phyloP scores from a whole-genome alignment of 106 monocot genomes.

The Allium sativum region DNA sequence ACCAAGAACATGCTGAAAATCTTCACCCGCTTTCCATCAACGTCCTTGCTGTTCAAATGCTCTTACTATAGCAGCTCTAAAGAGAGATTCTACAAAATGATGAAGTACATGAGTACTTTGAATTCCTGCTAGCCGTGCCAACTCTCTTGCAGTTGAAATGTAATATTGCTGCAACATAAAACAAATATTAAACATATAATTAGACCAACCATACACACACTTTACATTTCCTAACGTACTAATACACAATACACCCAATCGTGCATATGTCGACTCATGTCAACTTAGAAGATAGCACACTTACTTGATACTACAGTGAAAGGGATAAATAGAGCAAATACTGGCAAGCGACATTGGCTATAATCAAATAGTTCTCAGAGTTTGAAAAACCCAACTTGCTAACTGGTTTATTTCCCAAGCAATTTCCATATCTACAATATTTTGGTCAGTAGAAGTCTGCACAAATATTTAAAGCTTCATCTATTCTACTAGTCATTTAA shows the following conservation, averaged over 20 bases:
- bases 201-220: no score
- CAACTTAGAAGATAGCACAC: not conserved
- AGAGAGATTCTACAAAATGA: no score
- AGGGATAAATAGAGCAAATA: slow-evolving; percentile 69
- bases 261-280: not conserved
- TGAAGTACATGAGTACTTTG: no score
- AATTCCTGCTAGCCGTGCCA: slow-evolving; percentile 66
- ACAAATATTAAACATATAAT: not conserved
- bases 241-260: not conserved
- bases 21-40: slow-evolving; percentile 90
- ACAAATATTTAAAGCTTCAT: no score
- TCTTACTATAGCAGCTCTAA: no score
- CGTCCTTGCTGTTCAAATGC: no score
- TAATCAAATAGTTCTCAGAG: slow-evolving; percentile 62
- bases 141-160: slow-evolving; percentile 73
- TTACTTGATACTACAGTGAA: slow-evolving; percentile 69
- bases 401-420: slow-evolving; percentile 52
- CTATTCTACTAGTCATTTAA: no score
- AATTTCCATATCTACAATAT: no score
- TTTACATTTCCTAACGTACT: no score
- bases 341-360: slow-evolving; percentile 86
- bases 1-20: slow-evolving; percentile 96
- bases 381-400: slow-evolving; percentile 56
- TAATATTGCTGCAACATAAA: slow-evolving; percentile 64
- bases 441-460: no score